Evolutionary conservation across 352 stramenopile genomes (phyloP).

Genomic region (Thraustotheca clavata): DNA sequence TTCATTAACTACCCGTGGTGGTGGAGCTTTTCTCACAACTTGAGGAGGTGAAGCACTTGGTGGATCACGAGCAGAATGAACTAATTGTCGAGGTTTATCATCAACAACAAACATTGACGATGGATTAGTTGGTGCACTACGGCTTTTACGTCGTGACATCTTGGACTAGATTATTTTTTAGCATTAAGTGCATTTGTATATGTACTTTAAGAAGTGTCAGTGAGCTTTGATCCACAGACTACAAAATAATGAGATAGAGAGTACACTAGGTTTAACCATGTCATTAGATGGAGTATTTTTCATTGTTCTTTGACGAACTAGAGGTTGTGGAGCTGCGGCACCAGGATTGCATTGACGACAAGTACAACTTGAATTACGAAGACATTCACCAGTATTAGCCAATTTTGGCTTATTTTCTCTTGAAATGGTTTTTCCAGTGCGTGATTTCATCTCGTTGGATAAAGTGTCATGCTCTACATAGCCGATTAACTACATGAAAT

Average conservation of each 20-base stretch:
- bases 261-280: neutral
- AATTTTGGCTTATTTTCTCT: constrained; percentile 25
- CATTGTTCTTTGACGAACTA: constrained; percentile 31
- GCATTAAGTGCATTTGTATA: neutral
- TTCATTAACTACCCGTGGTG: neutral
- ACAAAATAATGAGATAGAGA: constrained; percentile 25
- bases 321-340: constrained; percentile 14
- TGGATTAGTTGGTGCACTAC: constrained; percentile 61
- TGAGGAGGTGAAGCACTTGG: neutral
- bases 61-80: constrained; percentile 24
- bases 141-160: constrained; percentile 60
- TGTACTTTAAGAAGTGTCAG: constrained; percentile 50
- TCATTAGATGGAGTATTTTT: constrained; percentile 26
- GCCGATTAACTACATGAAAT: constrained; percentile 21
- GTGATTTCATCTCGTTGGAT: constrained; percentile 70
- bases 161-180: constrained; percentile 32
- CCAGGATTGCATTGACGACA: constrained; percentile 51
- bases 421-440: constrained; percentile 57
- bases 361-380: constrained; percentile 59
- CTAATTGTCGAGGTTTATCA: constrained; percentile 25
- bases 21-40: neutral
- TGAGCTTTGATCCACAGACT: constrained; percentile 37
- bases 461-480: constrained; percentile 64
- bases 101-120: constrained; percentile 60
- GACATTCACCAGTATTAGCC: constrained; percentile 38